phyloP scores from a whole-genome alignment of 306 rosid species.

The Fragaria nilgerrensis region DNA sequence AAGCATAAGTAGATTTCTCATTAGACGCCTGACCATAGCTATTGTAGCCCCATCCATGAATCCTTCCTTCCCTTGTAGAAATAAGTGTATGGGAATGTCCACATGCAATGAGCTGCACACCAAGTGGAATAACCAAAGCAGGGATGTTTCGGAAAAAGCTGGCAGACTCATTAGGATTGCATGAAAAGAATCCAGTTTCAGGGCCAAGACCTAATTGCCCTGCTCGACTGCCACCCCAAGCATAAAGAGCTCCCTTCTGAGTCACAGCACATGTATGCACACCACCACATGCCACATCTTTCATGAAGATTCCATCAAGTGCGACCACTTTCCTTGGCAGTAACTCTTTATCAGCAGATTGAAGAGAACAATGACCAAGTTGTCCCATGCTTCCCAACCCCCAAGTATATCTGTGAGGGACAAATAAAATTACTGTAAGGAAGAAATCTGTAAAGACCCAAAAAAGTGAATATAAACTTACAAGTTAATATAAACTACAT shows the following conservation, averaged over 20 bases:
- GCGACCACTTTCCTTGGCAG: slow-evolving; percentile 88
- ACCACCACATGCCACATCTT: slow-evolving; percentile 79
- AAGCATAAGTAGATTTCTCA: slow-evolving; percentile 82
- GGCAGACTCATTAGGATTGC: slow-evolving; percentile 52
- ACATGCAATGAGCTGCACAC: slow-evolving; percentile 77
- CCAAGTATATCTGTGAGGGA: slow-evolving; percentile 77
- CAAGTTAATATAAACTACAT: background rate
- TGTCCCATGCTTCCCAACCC: slow-evolving; percentile 95
- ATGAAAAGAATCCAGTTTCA: slow-evolving; percentile 73
- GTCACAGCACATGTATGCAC: slow-evolving; percentile 87
- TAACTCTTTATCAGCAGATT: slow-evolving; percentile 76
- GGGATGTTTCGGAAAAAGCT: slow-evolving; percentile 72
- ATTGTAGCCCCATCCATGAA: slow-evolving; percentile 98
- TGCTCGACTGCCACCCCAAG: slow-evolving; percentile 92
- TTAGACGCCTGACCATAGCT: slow-evolving; percentile 95
- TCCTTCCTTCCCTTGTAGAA: slow-evolving; percentile 70
- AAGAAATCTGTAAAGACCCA: slow-evolving; percentile 3
- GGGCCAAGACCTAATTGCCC: slow-evolving; percentile 98
- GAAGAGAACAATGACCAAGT: slow-evolving; percentile 95
- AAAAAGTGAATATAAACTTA: background rate
- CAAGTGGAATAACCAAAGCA: slow-evolving; percentile 71
- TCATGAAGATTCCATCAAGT: slow-evolving; percentile 61
- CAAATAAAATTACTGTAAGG: slow-evolving; percentile 27
- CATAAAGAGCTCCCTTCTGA: slow-evolving; percentile 76
- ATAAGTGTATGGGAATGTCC: slow-evolving; percentile 90